Evolutionary conservation across 345 rosid genomes (phyloP), one percentile per base, ranked within the genome.

Genomic region (Lumnitzera littorea): DNA sequence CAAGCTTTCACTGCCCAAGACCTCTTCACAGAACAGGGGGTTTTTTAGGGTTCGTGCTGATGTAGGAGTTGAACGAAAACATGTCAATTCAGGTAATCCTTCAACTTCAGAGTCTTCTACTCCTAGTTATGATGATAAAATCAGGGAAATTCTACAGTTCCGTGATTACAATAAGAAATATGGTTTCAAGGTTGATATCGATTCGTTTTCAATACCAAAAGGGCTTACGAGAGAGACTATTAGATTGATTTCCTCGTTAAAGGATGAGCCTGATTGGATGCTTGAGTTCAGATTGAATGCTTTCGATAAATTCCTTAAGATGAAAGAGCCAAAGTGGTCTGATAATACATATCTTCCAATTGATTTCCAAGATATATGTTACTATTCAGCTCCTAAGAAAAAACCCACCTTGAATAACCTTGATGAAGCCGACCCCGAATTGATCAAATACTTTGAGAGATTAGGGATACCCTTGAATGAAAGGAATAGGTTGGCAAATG

Each of bases 181-280:
- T 57, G 94, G 98, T n/a, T 92, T 89, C 73, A 70, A 61, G 14
- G 58, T 78, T 48, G 94, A 92, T 46, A 82, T 90, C 58, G 96
- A 90, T 46, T 90, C 96, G 2, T 72, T 80, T 66, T 24, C 95
- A 11, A 94, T 94, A 69, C 91, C 91, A 0, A 94, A 86, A 64
- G 99, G 97, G 16, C 88, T 94, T 51, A 76, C 96, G 0, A 76
- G 66, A 48, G 96, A 86, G 43, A 90, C 96, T 0, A 77, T 89
- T 48, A 76, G 87, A 15, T 25, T 65, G 50, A 87, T 94, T 15
- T 89, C 96, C 23, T 66, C 72, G 12, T 62, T 86, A 56, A 94
- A 94, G 63, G 89, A 78, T 8, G 99, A 90, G 69, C 94, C 98
- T 13, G 86, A 70, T 47, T 92, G 98, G 96, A 89, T 89, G 98